Conservation (phyloP, 441 rosid genomes). For the Euphorbia schlechtendalii region DNA sequence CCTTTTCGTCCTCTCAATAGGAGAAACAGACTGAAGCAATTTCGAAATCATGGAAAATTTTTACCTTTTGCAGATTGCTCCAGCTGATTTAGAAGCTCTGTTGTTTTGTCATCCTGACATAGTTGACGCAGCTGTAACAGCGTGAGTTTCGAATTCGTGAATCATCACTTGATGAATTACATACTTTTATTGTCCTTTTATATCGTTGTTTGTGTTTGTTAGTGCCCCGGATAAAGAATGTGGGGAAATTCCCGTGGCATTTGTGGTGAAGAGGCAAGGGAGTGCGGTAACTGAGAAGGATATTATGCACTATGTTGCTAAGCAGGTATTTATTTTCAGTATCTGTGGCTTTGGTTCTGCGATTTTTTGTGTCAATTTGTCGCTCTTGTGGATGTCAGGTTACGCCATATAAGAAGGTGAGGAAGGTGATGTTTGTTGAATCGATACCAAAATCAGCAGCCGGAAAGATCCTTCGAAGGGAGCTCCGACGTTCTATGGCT, state of each 20-base stretch:
- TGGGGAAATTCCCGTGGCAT: constrained; percentile 85
- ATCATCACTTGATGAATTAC: neutral
- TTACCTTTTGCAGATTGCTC: constrained; percentile 56
- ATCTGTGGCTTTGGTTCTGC: neutral
- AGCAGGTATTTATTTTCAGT: constrained; percentile 36
- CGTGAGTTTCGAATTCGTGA: constrained; percentile 32
- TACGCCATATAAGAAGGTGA: constrained; percentile 78
- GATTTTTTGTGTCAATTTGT: neutral
- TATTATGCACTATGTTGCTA: constrained; percentile 50
- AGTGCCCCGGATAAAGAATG: constrained; percentile 45
- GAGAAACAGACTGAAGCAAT: neutral
- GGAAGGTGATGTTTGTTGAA: constrained; percentile 55
- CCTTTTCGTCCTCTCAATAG: constrained; percentile 1
- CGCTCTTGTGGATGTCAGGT: constrained; percentile 33
- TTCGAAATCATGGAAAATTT: neutral
- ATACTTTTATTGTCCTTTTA: too few species aligned
- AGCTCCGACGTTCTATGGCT: constrained; percentile 37
- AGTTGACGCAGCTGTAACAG: constrained; percentile 65
- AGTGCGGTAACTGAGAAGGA: constrained; percentile 41
- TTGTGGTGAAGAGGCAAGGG: constrained; percentile 54
- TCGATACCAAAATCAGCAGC: constrained; percentile 75
- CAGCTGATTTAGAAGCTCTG: constrained; percentile 78
- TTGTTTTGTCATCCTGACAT: constrained; percentile 65
- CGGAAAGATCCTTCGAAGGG: constrained; percentile 74
- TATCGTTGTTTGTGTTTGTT: too few species aligned